Conservation (phyloP, 2,329 filamentous ascomycete genomes). For the Fusarium abutilonis region DNA sequence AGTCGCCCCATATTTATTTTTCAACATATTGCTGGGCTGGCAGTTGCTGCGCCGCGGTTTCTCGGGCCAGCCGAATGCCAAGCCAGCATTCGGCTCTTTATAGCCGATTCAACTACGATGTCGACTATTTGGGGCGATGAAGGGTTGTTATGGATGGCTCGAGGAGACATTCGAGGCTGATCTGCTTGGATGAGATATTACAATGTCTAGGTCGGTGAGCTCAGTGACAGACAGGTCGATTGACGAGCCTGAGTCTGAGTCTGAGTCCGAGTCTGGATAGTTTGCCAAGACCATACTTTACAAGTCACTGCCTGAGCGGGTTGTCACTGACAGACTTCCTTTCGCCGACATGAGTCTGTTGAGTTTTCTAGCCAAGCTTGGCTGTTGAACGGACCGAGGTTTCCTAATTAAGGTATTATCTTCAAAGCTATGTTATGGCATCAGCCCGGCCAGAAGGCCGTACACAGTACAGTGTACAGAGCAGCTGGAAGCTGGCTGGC, state of each 20-base stretch:
- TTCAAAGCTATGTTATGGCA: neutral
- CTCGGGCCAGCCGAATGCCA: slow-evolving; percentile 46
- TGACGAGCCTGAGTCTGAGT: slow-evolving; percentile 28
- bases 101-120: slow-evolving; percentile 44
- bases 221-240: slow-evolving; percentile 21
- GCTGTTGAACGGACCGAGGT: slow-evolving; percentile 10
- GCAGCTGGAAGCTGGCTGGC: slow-evolving; percentile 8
- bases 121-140: slow-evolving; percentile 35
- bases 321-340: slow-evolving; percentile 36
- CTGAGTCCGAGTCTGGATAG: slow-evolving; percentile 20
- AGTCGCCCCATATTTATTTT: slow-evolving; percentile 42
- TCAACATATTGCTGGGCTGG: slow-evolving; percentile 42
- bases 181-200: slow-evolving; percentile 31
- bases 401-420: neutral
- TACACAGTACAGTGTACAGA: neutral
- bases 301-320: slow-evolving; percentile 6
- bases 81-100: slow-evolving; percentile 47
- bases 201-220: slow-evolving; percentile 30
- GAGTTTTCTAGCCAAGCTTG: slow-evolving; percentile 24
- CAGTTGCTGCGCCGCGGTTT: slow-evolving; percentile 44
- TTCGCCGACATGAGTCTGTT: slow-evolving; percentile 25
- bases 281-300: slow-evolving; percentile 32
- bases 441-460: slow-evolving; percentile 2
- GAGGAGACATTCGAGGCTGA: slow-evolving; percentile 31
- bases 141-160: slow-evolving; percentile 22